Conservation (phyloP, 2,329 filamentous ascomycete species). For the Coleophoma crateriformis region DNA sequence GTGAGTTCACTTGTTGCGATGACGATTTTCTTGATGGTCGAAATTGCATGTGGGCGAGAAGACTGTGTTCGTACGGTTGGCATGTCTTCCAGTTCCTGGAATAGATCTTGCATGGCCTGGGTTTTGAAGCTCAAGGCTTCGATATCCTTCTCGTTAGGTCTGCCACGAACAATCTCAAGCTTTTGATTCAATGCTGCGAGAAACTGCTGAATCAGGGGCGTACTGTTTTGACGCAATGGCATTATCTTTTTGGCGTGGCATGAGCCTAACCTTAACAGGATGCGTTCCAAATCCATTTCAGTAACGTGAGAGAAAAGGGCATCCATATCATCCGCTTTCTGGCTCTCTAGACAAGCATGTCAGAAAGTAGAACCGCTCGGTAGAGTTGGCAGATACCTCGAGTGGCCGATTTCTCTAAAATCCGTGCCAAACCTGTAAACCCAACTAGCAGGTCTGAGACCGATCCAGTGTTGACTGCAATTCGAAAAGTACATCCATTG, state of each 20-base stretch:
- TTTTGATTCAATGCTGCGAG: conserved; percentile 6
- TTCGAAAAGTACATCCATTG: conserved; percentile 12
- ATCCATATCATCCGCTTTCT: conserved; percentile 12
- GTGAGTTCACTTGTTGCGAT: conserved; percentile 1
- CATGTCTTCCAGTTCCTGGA: conserved; percentile 8
- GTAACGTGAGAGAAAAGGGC: conserved; percentile 15
- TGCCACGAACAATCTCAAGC: conserved; percentile 3
- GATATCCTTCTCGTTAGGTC: not conserved
- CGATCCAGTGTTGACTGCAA: conserved; percentile 17
- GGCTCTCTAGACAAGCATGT: conserved; percentile 6
- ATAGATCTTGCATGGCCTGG: conserved; percentile 7
- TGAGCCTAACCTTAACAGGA: conserved; percentile 18
- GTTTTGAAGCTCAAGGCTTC: not conserved
- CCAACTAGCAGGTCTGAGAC: conserved; percentile 7
- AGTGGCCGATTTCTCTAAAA: conserved; percentile 13
- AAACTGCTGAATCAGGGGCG: conserved; percentile 8
- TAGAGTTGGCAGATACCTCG: conserved; percentile 7
- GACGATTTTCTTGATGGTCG: conserved; percentile 5
- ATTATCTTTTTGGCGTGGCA: conserved; percentile 6
- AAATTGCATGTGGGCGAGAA: not conserved
- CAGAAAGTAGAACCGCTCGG: not conserved
- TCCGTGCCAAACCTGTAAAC: conserved; percentile 10
- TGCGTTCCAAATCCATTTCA: conserved; percentile 15
- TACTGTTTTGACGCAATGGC: conserved; percentile 10
- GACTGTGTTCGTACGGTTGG: not conserved